These are phyloP conservation scores for Isabelozyma heimii DNA, from an alignment of 805 yeast species.

Conservation along the genomic window DNA sequence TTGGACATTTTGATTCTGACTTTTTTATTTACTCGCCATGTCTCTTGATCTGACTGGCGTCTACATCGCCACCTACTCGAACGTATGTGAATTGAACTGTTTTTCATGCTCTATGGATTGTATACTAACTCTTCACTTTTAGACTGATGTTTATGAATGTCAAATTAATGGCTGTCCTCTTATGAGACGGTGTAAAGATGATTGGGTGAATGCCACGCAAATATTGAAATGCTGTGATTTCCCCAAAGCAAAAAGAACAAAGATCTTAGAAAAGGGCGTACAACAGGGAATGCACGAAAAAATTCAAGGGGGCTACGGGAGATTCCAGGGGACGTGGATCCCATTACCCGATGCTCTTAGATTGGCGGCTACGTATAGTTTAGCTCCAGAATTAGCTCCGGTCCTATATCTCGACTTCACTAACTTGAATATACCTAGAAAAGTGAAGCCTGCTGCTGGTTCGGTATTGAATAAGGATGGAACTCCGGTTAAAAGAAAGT, in stretches of 20 bases:
- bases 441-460: conserved; percentile 25
- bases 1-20: not conserved
- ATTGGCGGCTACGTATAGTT: conserved; percentile 39
- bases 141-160: conserved; percentile 70
- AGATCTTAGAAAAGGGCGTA: conserved; percentile 90
- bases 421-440: conserved; percentile 30
- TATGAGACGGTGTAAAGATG: conserved; percentile 87
- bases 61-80: conserved; percentile 45
- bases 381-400: conserved; percentile 39
- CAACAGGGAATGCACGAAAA: conserved; percentile 87
- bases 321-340: conserved; percentile 97
- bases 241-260: conserved; percentile 91
- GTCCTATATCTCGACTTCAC: conserved; percentile 36
- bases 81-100: conserved; percentile 26
- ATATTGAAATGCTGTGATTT: conserved; percentile 89
- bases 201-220: conserved; percentile 98
- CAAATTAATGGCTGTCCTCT: conserved; percentile 65
- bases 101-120: not conserved
- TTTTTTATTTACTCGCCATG: conserved; percentile 11
- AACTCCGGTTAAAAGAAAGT: conserved; percentile 42
- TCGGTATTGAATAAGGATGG: conserved; percentile 27
- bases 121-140: not conserved
- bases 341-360: conserved; percentile 70
- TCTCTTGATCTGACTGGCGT: conserved; percentile 34
- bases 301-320: conserved; percentile 96